Base-by-base conservation (phyloP, 768 basidiomycete species). In the Leccinum truebloodii region DNA sequence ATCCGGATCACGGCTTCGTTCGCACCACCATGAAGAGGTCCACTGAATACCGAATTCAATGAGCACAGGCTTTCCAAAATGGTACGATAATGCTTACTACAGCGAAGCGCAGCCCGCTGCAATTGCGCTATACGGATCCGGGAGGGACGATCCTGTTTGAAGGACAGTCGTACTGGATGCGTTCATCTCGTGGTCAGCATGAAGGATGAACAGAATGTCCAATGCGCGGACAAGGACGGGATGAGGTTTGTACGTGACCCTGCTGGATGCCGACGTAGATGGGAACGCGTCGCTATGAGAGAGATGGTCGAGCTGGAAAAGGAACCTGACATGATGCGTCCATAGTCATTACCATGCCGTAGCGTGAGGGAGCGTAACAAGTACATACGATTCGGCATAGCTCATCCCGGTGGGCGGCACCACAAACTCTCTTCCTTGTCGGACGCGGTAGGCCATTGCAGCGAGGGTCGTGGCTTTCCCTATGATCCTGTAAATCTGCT, bases 1-100 rank as follows among this genome's bases (percentile, higher is more conserved):
- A 96, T 96, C 14, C 95, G 87, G 69, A 96, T 94, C 62, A 96
- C 94, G 6, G 94, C 93, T 73, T 96, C 94, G 66, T 94, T 94
- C 3, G 94, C 94, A 55, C 94, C 93, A 64, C 92, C 91, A 20
- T 73, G 72, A 26, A 73, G 70, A 83, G 70, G 55, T 34, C 59
- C 58, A 46, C 63, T 74, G 52, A n/a, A 44, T 14, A 14, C 14
- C 12, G 6, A 10, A 24, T 56, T 32, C 13, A 57, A 52, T 22
- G 30, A 37, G 30, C 22, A 2, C n/a, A 52, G 18, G 32, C 50
- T 30, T 52, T 34, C n/a, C 14, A 35, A 54, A 24, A n/a, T 7
- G 18, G 22, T 8, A 6, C 13, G 16, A 22, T 16, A 14, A 37
- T 35, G 20, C 88, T 78, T 69, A 87, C 92, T 94, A 96, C 63